Conservation (phyloP, 192 early-diverging fungal species). For the Coemansia reversa region DNA sequence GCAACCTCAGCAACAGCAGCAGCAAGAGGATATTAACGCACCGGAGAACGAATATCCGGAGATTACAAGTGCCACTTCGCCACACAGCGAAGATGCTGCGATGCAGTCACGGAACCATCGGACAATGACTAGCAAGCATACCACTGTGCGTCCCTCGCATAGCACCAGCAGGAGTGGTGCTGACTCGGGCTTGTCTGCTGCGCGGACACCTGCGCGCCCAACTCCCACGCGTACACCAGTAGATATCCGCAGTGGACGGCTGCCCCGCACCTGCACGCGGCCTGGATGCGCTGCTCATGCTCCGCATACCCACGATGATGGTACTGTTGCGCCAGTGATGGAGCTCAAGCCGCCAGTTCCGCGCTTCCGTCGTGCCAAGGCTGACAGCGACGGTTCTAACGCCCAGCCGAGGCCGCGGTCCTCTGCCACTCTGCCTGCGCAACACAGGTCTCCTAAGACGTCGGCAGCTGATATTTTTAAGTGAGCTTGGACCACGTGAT, state of each 20-base stretch:
- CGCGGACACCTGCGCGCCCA: neutral
- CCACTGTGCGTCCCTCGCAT: conserved; percentile 1
- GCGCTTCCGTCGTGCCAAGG: conserved; percentile 20
- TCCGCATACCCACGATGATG: conserved; percentile 52
- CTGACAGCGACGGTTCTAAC: neutral
- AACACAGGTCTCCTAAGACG: neutral
- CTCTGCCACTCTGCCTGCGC: neutral
- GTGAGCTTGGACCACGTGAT: conserved; percentile 22
- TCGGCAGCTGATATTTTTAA: conserved; percentile 33
- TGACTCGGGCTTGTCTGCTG: neutral
- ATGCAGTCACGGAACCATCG: neutral
- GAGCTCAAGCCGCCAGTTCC: conserved; percentile 55
- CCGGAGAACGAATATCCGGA: conserved; percentile 33
- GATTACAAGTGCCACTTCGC: conserved; percentile 5
- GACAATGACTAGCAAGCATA: conserved; percentile 8
- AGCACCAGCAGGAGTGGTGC: neutral
- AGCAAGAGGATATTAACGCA: neutral
- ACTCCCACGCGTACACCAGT: conserved; percentile 32
- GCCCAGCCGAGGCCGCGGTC: neutral
- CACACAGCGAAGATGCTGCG: neutral
- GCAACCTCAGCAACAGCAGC: neutral
- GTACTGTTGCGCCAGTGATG: conserved; percentile 21
- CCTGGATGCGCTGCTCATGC: conserved; percentile 54
- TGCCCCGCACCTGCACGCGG: conserved; percentile 46
- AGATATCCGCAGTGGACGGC: conserved; percentile 34